A percentile compares a stretch with the other conserved stretches of the same genome.
Evolutionary conservation across 768 basidiomycete species (phyloP).

Genomic region (Phlebiopsis gigantea): DNA sequence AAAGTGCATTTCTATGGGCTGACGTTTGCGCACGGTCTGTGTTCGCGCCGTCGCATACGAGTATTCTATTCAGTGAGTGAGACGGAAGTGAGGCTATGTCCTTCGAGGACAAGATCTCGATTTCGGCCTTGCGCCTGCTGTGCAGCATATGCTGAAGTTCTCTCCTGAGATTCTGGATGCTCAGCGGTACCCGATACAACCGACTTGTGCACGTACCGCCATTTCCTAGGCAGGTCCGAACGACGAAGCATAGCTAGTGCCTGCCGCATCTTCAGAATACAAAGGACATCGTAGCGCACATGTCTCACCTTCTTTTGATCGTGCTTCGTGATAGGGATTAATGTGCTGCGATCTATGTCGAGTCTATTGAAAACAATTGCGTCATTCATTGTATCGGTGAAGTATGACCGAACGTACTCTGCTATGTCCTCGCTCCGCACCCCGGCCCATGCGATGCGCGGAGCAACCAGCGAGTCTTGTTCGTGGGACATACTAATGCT

Average conservation of each 20-base stretch:
- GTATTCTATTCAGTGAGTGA: too few species aligned
- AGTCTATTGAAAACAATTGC: conserved; percentile 37
- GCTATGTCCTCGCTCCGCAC: conserved; percentile 64
- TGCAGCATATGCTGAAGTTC: conserved; percentile 81
- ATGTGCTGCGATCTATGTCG: conserved; percentile 48
- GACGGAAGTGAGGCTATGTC: background rate
- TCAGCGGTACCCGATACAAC: background rate
- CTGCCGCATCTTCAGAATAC: conserved; percentile 35
- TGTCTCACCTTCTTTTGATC: conserved; percentile 69
- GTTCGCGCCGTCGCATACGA: too few species aligned
- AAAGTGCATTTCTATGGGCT: background rate
- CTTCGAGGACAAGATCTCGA: conserved; percentile 54
- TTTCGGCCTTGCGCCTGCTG: conserved; percentile 86
- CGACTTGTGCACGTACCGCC: conserved; percentile 47
- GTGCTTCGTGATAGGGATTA: conserved; percentile 64
- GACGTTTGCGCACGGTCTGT: too few species aligned
- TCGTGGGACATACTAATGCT: conserved; percentile 70
- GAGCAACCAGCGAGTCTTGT: conserved; percentile 57
- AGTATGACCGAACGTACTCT: conserved; percentile 38
- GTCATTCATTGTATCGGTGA: too few species aligned
- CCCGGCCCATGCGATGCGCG: conserved; percentile 76
- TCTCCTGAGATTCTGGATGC: conserved; percentile 41
- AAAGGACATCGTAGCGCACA: background rate
- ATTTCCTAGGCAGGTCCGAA: conserved; percentile 45
- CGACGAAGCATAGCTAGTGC: conserved; percentile 59